phyloP scores from a whole-genome alignment of 257 asterid species.

The Thymus mandschuricus region DNA sequence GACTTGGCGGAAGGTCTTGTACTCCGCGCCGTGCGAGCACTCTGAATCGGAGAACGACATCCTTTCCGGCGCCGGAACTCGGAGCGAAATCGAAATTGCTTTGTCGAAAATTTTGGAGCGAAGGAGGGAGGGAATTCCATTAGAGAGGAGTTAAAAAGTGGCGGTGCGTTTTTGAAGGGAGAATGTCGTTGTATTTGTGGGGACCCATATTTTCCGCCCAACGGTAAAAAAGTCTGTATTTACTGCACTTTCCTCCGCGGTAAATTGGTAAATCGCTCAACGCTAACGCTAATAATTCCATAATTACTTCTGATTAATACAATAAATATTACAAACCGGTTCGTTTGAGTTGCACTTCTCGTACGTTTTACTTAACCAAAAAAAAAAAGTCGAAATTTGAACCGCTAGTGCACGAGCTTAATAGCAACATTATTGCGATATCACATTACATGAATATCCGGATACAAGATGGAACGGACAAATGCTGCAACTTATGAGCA shows the following conservation, averaged over 20 bases:
- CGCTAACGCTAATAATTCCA: no score
- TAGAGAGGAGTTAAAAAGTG: conserved; percentile 34
- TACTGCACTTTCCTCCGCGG: conserved; percentile 22
- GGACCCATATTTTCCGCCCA: conserved; percentile 81
- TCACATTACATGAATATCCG: no score
- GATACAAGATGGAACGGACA: no score
- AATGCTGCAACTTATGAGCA: no score
- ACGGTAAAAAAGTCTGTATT: conserved; percentile 28
- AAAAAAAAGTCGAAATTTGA: no score
- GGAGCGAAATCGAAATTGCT: conserved; percentile 3
- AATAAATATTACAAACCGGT: no score
- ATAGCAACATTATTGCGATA: no score
- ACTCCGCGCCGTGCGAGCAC: conserved; percentile 79
- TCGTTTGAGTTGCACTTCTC: no score
- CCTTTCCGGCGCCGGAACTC: conserved; percentile 30
- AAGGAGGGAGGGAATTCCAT: conserved; percentile 23
- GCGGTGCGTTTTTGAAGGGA: conserved; percentile 61
- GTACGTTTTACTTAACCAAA: no score
- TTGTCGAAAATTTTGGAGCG: neutral
- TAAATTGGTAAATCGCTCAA: no score
- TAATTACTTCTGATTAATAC: no score
- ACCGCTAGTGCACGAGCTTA: no score
- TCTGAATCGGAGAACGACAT: conserved; percentile 97
- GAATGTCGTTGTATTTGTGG: conserved; percentile 62
- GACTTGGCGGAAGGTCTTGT: conserved; percentile 81